These are phyloP conservation scores for Verticillium klebahnii DNA, from an alignment of 2,329 filamentous ascomycete species.

Conservation along the genomic window DNA sequence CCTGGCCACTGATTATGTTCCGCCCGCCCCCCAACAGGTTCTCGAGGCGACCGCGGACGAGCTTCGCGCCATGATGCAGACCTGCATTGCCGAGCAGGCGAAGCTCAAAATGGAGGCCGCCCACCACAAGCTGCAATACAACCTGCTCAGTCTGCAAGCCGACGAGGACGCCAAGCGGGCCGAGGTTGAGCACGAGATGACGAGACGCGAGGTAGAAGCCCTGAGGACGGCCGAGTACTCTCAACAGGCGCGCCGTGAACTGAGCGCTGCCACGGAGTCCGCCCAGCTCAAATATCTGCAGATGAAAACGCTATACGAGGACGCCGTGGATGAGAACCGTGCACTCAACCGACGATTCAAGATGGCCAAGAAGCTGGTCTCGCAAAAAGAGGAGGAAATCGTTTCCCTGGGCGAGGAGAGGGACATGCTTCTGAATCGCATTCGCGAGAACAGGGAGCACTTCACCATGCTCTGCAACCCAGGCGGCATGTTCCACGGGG, in stretches of 20 bases:
- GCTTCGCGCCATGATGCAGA: conserved; percentile 51
- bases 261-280: conserved; percentile 46
- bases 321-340: conserved; percentile 61
- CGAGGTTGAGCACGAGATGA: conserved; percentile 87
- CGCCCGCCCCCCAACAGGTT: conserved; percentile 46
- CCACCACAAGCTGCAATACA: conserved; percentile 88
- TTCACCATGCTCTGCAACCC: conserved; percentile 75
- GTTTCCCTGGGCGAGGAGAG: conserved; percentile 70
- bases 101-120: conserved; percentile 75
- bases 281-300: conserved; percentile 53
- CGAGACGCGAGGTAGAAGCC: conserved; percentile 81
- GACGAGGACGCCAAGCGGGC: conserved; percentile 82
- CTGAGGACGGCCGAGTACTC: conserved; percentile 70
- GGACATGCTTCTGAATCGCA: conserved; percentile 71
- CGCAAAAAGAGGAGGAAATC: conserved; percentile 71
- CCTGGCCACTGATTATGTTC: conserved; percentile 33
- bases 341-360: conserved; percentile 60
- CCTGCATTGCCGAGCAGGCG: conserved; percentile 50
- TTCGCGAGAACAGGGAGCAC: conserved; percentile 85
- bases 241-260: conserved; percentile 52
- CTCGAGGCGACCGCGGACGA: conserved; percentile 49
- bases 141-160: conserved; percentile 77
- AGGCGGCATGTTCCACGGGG: conserved; percentile 60
- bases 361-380: conserved; percentile 72
- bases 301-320: conserved; percentile 62